These are phyloP conservation scores for Aspergillus homomorphus DNA, from an alignment of 495 filamentous ascomycete genomes.

Conservation along the genomic window DNA sequence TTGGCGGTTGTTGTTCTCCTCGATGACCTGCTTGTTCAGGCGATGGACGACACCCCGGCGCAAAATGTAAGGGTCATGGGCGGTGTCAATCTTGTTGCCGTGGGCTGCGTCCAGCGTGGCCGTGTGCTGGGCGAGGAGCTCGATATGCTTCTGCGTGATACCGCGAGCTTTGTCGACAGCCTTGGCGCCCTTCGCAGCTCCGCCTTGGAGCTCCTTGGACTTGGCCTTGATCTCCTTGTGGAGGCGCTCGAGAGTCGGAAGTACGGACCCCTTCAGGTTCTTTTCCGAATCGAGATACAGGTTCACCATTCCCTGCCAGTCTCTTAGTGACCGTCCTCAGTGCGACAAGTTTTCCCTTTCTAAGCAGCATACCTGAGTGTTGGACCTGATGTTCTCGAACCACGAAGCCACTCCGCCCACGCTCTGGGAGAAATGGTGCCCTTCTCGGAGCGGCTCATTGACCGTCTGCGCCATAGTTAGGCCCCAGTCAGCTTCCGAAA, in stretches of 20 bases:
- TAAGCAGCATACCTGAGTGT: constrained; percentile 66
- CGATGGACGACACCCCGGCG: constrained; percentile 77
- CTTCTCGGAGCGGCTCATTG: constrained; percentile 77
- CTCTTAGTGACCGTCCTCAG: neutral
- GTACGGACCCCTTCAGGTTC: constrained; percentile 74
- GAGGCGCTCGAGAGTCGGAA: constrained; percentile 83
- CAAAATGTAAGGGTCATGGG: constrained; percentile 85
- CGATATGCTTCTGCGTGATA: constrained; percentile 90
- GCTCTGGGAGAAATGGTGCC: constrained; percentile 85
- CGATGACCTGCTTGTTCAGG: constrained; percentile 83
- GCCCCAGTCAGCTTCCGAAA: neutral
- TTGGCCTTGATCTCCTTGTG: constrained; percentile 97
- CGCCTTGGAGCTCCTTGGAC: constrained; percentile 76
- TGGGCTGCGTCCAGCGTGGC: constrained; percentile 69
- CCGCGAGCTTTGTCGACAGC: constrained; percentile 85
- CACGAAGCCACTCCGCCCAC: constrained; percentile 79
- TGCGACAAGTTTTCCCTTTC: too few relatives aligned
- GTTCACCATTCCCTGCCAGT: constrained; percentile 67
- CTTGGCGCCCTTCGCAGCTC: constrained; percentile 85
- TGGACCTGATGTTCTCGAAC: constrained; percentile 89
- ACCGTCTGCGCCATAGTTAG: constrained; percentile 57
- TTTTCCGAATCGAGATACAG: constrained; percentile 86
- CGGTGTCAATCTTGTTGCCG: constrained; percentile 57
- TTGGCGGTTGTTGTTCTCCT: constrained; percentile 91
- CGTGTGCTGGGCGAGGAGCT: constrained; percentile 81